phyloP scores from a whole-genome alignment of 1,284 basidiomycete species.

The Cutaneotrichosporon sp. region DNA sequence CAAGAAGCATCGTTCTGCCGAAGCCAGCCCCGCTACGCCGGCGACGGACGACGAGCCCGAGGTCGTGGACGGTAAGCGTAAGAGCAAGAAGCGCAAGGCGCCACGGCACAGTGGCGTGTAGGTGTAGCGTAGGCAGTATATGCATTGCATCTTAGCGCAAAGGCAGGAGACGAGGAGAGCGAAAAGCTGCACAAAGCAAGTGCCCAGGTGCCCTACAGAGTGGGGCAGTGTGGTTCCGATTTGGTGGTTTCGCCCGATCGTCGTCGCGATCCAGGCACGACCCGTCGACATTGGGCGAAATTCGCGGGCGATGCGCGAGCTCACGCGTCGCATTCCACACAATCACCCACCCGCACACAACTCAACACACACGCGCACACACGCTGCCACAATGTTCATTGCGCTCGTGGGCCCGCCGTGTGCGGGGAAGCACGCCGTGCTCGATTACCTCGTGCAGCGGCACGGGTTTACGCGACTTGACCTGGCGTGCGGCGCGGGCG shows the following conservation, averaged over 20 bases:
- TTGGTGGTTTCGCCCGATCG: no score
- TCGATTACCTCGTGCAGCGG: slow-evolving; percentile 60
- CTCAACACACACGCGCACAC: no score
- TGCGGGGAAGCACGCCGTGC: slow-evolving; percentile 73
- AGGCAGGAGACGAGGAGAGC: no score
- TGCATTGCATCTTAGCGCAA: background rate
- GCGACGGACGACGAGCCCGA: slow-evolving; percentile 9
- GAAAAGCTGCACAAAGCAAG: no score
- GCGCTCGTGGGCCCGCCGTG: slow-evolving; percentile 77
- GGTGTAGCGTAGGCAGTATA: background rate
- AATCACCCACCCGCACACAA: background rate
- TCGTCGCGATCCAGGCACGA: background rate
- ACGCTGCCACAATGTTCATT: slow-evolving; percentile 59
- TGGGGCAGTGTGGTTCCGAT: no score
- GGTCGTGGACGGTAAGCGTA: slow-evolving; percentile 9
- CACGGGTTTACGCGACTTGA: slow-evolving; percentile 51
- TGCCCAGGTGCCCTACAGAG: no score
- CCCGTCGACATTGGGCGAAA: background rate
- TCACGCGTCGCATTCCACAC: background rate
- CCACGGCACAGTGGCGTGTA: slow-evolving; percentile 14
- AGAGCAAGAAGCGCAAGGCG: slow-evolving; percentile 23
- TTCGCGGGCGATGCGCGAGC: background rate
- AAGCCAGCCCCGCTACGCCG: background rate
- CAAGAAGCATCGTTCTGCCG: background rate
- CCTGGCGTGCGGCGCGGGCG: background rate